These are phyloP conservation scores for Venturia effusa DNA, from an alignment of 2,329 filamentous ascomycete genomes.

Conservation along the genomic window DNA sequence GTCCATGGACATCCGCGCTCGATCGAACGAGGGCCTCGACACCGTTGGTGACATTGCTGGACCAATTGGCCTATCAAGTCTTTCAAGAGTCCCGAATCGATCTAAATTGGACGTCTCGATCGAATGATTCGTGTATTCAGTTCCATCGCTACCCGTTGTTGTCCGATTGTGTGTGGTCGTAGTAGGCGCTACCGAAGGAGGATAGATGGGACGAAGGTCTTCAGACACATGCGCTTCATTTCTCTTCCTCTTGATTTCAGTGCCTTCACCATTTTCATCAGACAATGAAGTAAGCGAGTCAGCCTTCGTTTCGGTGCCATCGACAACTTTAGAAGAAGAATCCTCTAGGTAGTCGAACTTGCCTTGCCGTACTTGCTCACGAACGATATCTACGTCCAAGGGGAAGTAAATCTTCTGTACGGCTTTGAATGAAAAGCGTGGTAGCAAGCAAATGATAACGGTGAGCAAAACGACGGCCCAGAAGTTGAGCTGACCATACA, in stretches of 20 bases:
- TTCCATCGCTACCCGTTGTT: constrained; percentile 88
- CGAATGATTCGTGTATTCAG: constrained; percentile 51
- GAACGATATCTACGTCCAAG: constrained; percentile 85
- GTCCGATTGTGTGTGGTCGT: constrained; percentile 57
- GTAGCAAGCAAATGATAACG: constrained; percentile 71
- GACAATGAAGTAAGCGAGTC: constrained; percentile 51
- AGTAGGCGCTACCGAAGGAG: constrained; percentile 73
- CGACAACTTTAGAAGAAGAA: constrained; percentile 16
- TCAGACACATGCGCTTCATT: constrained; percentile 49
- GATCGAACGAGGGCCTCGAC: constrained; percentile 79
- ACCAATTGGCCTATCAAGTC: background rate
- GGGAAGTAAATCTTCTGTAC: constrained; percentile 92
- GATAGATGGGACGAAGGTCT: constrained; percentile 85
- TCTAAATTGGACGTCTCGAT: constrained; percentile 29
- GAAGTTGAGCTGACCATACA: constrained; percentile 73
- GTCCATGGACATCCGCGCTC: constrained; percentile 79
- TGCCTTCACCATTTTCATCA: constrained; percentile 15
- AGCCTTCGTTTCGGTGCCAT: constrained; percentile 20
- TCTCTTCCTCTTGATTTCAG: constrained; percentile 18
- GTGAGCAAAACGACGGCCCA: constrained; percentile 78
- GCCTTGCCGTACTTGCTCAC: constrained; percentile 78
- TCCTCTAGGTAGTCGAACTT: constrained; percentile 66
- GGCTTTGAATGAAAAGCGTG: constrained; percentile 76
- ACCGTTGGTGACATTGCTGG: constrained; percentile 36
- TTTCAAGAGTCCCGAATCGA: background rate